phyloP scores from a whole-genome alignment of 2,329 filamentous ascomycete genomes.

The Cryphonectria nitschkei region DNA sequence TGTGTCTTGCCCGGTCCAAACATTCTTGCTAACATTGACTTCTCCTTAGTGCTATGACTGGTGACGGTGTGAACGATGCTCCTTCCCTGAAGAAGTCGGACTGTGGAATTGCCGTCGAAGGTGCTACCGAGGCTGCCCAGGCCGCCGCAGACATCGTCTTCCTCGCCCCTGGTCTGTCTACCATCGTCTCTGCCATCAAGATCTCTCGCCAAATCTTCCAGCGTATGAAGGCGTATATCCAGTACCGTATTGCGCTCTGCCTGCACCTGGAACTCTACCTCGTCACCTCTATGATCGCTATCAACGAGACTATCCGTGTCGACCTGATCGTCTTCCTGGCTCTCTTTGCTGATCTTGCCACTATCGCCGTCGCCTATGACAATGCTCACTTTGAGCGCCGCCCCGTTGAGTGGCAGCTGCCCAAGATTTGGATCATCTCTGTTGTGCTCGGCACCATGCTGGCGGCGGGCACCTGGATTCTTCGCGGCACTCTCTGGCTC shows the following conservation, averaged over 20 bases:
- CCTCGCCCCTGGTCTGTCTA: constrained; percentile 71
- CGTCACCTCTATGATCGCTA: constrained; percentile 77
- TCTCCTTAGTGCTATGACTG: constrained; percentile 69
- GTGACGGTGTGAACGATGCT: constrained; percentile 76
- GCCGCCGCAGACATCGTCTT: constrained; percentile 75
- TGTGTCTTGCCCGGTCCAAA: constrained; percentile 19
- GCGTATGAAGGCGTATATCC: constrained; percentile 77
- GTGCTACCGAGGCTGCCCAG: constrained; percentile 73
- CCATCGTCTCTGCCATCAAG: constrained; percentile 75
- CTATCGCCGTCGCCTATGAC: constrained; percentile 78
- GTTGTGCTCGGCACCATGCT: constrained; percentile 70
- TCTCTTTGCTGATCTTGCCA: constrained; percentile 78
- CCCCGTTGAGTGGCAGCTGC: constrained; percentile 79
- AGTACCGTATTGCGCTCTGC: constrained; percentile 77
- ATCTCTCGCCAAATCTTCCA: constrained; percentile 76
- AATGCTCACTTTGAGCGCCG: constrained; percentile 76
- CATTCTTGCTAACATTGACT: neutral
- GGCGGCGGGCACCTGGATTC: constrained; percentile 72
- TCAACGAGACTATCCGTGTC: constrained; percentile 74
- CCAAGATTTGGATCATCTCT: constrained; percentile 80
- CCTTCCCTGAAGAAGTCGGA: constrained; percentile 76
- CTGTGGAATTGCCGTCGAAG: constrained; percentile 75
- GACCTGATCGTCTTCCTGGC: constrained; percentile 80
- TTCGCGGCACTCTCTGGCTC: constrained; percentile 71
- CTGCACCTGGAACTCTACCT: constrained; percentile 77